A percentile compares a stretch with the other conserved stretches of the same genome.
Evolutionary conservation across 768 basidiomycete species (phyloP).

Genomic region (Boletus insuetus): DNA sequence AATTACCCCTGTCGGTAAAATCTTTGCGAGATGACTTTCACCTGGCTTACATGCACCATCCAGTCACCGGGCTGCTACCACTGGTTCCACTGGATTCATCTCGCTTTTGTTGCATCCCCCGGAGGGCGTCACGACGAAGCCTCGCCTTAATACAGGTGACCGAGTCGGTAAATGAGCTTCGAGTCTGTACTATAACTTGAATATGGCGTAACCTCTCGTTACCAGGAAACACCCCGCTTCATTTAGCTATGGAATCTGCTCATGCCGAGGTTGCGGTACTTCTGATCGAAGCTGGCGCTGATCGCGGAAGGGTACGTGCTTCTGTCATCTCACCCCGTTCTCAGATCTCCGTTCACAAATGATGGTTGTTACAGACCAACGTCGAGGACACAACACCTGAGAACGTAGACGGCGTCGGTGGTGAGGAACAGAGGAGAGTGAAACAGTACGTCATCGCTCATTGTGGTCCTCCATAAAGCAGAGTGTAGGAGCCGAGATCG

Average conservation of each 20-base stretch:
- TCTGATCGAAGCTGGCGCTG: slow-evolving; percentile 93
- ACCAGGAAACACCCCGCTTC: slow-evolving; percentile 90
- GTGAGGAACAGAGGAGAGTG: slow-evolving; percentile 76
- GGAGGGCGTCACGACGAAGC: slow-evolving; percentile 60
- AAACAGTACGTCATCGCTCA: slow-evolving; percentile 70
- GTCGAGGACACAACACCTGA: slow-evolving; percentile 85
- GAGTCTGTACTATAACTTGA: background rate
- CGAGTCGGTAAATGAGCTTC: slow-evolving; percentile 54
- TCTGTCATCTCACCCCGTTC: background rate
- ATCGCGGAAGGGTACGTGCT: slow-evolving; percentile 75
- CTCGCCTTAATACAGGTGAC: slow-evolving; percentile 84
- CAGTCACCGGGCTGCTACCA: slow-evolving; percentile 95
- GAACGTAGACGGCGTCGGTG: slow-evolving; percentile 87
- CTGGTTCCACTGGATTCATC: slow-evolving; percentile 89
- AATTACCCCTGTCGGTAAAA: slow-evolving; percentile 72
- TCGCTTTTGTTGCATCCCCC: slow-evolving; percentile 82
- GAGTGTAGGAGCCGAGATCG: background rate
- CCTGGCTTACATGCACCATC: slow-evolving; percentile 6
- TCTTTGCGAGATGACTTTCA: background rate
- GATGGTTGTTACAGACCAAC: slow-evolving; percentile 55
- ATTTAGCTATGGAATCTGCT: slow-evolving; percentile 96
- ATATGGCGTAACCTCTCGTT: slow-evolving; percentile 6
- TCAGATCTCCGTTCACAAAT: background rate
- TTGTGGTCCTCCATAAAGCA: slow-evolving; percentile 48
- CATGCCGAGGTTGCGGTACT: slow-evolving; percentile 88